Evolutionary conservation across 208 protist genomes (phyloP), one percentile per base, ranked within the genome.

Genomic region (Cochliopodium minus): DNA sequence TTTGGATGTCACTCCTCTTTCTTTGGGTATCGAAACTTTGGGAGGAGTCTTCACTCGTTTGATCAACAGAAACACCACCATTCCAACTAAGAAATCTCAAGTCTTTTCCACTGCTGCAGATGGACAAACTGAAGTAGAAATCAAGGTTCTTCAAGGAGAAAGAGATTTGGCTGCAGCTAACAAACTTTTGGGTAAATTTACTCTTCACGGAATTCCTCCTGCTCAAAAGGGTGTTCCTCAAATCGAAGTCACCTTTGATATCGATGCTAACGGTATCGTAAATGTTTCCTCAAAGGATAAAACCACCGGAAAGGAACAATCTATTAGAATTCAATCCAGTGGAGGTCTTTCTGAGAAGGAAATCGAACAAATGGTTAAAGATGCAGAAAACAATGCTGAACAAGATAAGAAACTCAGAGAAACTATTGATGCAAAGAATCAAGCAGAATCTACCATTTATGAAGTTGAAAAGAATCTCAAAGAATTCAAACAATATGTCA

Each of bases 1-100:
- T 1, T 65, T 98, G 10, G 93, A 99, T 70, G 93, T 98, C 13
- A 96, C 90, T 2, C 94, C 94, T 38, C 76, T 98, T 10, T 95
- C 92, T 9, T 86, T 99, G 13, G 95, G 81, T 62, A 97, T 96
- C 49, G 88, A 96, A 61, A 95, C 90, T n/a, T 72, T 92, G 0
- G 93, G 94, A 48, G 72, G 72, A 49, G 79, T 98, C 20, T 96
- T 99, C 69, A 93, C 87, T 20, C 69, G 66, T 20, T 77, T 99
- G 15, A 98, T 99, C 59, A 61, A 78, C 28, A 87, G 92, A 66
- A 99, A 99, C 78, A 97, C 94, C 7, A 88, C 85, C 26, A 94
- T 99, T 58, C 96, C 96, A 39, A 89, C 78, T 33, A 93, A 93
- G 72, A 88, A 92, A 73, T 83, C 73, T 51, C 85, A 98, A 60